Percentiles rank a stretch among this genome's conserved stretches.
phyloP scores from a whole-genome alignment of 495 filamentous ascomycete species.

The Schizothecium vesticola region DNA sequence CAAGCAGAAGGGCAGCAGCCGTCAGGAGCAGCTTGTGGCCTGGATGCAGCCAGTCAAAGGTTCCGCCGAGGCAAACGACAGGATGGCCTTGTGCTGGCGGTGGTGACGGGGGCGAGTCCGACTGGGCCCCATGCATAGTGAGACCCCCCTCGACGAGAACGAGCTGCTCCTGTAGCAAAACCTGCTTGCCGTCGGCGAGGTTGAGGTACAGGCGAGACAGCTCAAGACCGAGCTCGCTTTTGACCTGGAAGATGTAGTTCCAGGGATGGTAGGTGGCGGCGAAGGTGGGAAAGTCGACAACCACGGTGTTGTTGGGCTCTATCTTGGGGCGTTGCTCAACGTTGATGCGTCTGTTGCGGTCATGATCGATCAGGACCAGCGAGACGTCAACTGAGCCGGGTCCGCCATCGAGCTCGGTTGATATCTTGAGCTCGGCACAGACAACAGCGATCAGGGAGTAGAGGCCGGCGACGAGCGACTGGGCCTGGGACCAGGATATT shows the following conservation, averaged over 20 bases:
- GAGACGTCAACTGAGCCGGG: constrained; percentile 72
- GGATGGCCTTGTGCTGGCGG: constrained; percentile 27
- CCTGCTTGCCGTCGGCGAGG: constrained; percentile 42
- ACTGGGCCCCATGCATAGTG: constrained; percentile 28
- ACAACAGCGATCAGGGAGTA: constrained; percentile 72
- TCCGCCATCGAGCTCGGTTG: constrained; percentile 53
- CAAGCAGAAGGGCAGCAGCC: constrained; percentile 67
- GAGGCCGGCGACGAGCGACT: constrained; percentile 65
- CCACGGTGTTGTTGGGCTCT: constrained; percentile 43
- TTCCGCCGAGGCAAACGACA: constrained; percentile 78
- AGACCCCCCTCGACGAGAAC: constrained; percentile 46
- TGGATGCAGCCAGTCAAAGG: constrained; percentile 92
- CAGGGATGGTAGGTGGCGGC: constrained; percentile 60
- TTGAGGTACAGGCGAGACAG: constrained; percentile 38
- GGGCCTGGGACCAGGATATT: constrained; percentile 54
- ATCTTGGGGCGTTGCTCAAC: constrained; percentile 26
- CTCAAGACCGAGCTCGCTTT: constrained; percentile 50
- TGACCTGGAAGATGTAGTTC: constrained; percentile 63
- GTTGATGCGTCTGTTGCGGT: constrained; percentile 31
- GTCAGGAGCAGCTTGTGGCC: constrained; percentile 95
- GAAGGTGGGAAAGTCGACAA: constrained; percentile 62
- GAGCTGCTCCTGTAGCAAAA: constrained; percentile 38
- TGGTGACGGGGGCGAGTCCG: constrained; percentile 3
- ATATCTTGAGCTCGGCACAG: constrained; percentile 54
- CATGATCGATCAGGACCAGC: constrained; percentile 64